Evolutionary conservation across 768 basidiomycete genomes (phyloP).

Genomic region (Tulasnella sp.): DNA sequence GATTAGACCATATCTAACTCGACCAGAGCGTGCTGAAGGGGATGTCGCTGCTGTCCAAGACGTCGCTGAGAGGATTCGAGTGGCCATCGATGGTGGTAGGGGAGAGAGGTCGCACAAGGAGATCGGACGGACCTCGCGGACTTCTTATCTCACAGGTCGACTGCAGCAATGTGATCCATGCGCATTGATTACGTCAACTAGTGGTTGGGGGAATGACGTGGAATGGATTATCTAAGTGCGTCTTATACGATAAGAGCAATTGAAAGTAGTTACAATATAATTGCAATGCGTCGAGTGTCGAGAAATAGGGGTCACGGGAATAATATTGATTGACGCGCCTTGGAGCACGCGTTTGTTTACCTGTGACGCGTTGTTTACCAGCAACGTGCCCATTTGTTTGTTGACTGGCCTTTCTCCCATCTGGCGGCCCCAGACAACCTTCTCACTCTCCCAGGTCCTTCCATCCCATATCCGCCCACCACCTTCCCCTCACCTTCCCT

Average conservation of each 20-base stretch:
- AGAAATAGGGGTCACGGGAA: not conserved
- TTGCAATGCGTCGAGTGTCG: too few species aligned
- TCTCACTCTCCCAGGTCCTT: not conserved
- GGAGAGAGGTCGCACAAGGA: not conserved
- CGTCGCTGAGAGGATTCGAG: not conserved
- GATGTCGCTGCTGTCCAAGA: not conserved
- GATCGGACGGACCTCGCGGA: not conserved
- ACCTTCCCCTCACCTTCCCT: not conserved
- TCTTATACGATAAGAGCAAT: not conserved
- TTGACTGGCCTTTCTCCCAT: not conserved
- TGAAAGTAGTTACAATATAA: not conserved
- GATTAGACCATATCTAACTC: not conserved
- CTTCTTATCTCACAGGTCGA: not conserved
- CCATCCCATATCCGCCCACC: not conserved
- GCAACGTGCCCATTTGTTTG: not conserved
- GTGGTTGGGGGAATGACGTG: not conserved
- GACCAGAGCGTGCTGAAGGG: not conserved
- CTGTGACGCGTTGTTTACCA: not conserved
- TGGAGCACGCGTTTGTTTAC: not conserved
- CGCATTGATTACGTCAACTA: not conserved
- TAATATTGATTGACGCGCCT: not conserved
- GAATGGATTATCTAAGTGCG: not conserved
- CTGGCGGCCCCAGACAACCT: not conserved
- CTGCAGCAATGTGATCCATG: not conserved
- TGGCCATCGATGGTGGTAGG: not conserved